Conservation (phyloP, 2,329 filamentous ascomycete genomes). For the Fusarium brevicatenulatum region DNA sequence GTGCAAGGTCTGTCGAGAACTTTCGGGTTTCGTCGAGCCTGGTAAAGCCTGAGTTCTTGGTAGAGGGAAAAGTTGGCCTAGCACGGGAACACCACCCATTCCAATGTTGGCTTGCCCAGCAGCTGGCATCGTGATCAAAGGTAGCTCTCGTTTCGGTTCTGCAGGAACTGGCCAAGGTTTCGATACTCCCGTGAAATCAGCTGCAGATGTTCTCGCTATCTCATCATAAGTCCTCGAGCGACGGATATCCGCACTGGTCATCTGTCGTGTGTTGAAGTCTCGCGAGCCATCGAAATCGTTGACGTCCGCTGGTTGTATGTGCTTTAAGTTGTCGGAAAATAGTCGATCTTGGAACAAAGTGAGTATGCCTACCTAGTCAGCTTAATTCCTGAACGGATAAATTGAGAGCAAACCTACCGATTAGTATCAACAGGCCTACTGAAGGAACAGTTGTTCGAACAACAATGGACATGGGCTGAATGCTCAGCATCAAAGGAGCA, state of each 20-base stretch:
- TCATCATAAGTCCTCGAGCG: constrained; percentile 61
- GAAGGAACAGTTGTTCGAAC: constrained; percentile 62
- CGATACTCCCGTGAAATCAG: constrained; percentile 36
- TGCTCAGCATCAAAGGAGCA: constrained; percentile 61
- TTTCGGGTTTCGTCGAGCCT: constrained; percentile 21
- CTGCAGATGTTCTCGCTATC: constrained; percentile 55
- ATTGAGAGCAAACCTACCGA: constrained; percentile 51
- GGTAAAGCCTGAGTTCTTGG: constrained; percentile 47
- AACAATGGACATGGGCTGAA: constrained; percentile 54
- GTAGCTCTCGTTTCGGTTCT: constrained; percentile 45
- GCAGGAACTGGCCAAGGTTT: constrained; percentile 3
- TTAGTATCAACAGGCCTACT: constrained; percentile 59
- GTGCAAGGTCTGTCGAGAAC: constrained; percentile 39
- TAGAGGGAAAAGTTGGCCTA: constrained; percentile 56
- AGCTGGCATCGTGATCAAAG: constrained; percentile 52
- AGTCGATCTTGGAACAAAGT: constrained; percentile 48
- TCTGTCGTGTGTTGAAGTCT: constrained; percentile 27
- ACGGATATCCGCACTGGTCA: constrained; percentile 55
- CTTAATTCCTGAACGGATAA: background rate
- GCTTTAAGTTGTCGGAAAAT: constrained; percentile 3
- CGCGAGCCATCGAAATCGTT: constrained; percentile 23
- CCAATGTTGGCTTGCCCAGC: constrained; percentile 50
- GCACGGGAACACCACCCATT: constrained; percentile 52
- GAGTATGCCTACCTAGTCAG: constrained; percentile 45
- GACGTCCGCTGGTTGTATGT: constrained; percentile 1